These are phyloP conservation scores for Laguncularia racemosa DNA, from an alignment of 345 rosid genomes.

Conservation along the genomic window DNA sequence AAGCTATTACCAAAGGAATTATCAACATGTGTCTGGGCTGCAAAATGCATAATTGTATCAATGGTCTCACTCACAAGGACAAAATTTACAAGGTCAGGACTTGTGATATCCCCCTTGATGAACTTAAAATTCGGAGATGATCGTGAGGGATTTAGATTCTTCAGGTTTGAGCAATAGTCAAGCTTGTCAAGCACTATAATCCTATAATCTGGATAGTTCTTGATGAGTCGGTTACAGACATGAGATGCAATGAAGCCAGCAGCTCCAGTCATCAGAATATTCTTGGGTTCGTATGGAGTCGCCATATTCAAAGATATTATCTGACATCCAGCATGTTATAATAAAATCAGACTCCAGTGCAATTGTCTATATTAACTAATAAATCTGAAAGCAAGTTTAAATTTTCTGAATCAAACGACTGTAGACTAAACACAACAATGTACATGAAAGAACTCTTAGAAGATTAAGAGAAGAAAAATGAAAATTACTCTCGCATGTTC, in stretches of 20 bases:
- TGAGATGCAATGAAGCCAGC: slow-evolving; percentile 50
- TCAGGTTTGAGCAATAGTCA: slow-evolving; percentile 37
- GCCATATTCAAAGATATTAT: slow-evolving; percentile 3
- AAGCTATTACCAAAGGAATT: slow-evolving; percentile 44
- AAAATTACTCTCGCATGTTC: too few species aligned
- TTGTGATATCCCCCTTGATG: slow-evolving; percentile 36
- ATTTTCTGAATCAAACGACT: too few species aligned
- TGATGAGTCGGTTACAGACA: slow-evolving; percentile 36
- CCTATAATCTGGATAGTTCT: slow-evolving; percentile 31
- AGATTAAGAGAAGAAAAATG: too few species aligned
- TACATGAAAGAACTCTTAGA: too few species aligned
- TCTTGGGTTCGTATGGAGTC: slow-evolving; percentile 22
- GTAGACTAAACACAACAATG: too few species aligned
- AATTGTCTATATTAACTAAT: too few species aligned
- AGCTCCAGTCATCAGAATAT: slow-evolving; percentile 43
- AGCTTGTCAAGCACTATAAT: slow-evolving; percentile 44
- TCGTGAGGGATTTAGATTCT: slow-evolving; percentile 30
- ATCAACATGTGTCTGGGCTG: slow-evolving; percentile 46
- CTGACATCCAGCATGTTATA: too few species aligned
- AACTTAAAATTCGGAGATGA: slow-evolving; percentile 34
- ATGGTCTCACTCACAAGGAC: slow-evolving; percentile 34
- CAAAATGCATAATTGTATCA: slow-evolving; percentile 50
- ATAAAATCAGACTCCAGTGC: too few species aligned
- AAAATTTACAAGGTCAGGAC: slow-evolving; percentile 41
- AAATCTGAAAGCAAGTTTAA: too few species aligned